phyloP scores from a whole-genome alignment of 176 grass and related monocot genomes.

The Saccharum officinarum region DNA sequence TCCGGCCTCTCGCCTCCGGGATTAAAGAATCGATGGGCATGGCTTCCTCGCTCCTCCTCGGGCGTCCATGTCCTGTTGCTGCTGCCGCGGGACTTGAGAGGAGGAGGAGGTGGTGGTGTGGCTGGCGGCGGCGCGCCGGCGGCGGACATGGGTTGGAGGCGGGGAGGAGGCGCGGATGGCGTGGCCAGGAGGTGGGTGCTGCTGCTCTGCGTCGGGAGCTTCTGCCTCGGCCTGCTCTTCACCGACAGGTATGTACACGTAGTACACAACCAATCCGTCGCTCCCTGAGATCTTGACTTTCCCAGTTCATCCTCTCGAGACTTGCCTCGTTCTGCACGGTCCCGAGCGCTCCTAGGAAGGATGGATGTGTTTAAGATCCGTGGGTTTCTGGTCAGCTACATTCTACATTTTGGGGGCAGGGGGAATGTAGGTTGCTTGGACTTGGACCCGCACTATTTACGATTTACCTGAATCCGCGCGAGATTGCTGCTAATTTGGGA shows the following conservation, averaged over 20 bases:
- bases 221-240: constrained; percentile 87
- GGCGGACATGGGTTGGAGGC: constrained; percentile 38
- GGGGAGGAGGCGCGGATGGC: constrained; percentile 40
- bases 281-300: background rate
- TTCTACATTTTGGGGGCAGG: background rate
- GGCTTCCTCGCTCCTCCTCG: background rate
- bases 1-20: background rate
- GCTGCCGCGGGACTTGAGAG: constrained; percentile 17
- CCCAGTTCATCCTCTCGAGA: background rate
- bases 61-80: background rate
- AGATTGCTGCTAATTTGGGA: background rate
- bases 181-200: constrained; percentile 62
- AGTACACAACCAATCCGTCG: background rate
- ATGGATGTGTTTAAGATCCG: background rate
- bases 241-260: constrained; percentile 55
- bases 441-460: background rate
- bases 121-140: background rate
- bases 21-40: constrained; percentile 11
- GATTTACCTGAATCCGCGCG: background rate
- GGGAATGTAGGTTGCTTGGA: background rate
- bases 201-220: constrained; percentile 89
- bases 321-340: background rate
- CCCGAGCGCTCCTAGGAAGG: background rate
- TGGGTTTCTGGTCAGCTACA: background rate
- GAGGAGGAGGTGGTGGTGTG: background rate